Evolutionary conservation across 306 rosid species (phyloP), one percentile per base, ranked within the genome.

Genomic region (Phaseolus lunatus): DNA sequence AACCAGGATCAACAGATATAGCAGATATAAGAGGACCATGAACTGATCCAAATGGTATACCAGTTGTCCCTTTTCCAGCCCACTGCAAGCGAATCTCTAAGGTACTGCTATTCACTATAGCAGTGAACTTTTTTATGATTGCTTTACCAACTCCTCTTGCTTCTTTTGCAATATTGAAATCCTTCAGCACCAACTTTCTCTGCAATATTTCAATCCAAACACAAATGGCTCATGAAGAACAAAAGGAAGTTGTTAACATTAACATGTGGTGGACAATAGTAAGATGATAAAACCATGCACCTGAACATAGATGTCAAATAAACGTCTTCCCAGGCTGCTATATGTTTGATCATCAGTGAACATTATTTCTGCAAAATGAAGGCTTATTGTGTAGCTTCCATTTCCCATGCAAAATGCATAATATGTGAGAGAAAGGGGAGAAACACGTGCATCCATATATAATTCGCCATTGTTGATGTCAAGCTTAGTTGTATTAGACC

Each of bases 1-100:
- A 9, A 89, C 93, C 81, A 67, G 89, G 75, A 45, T 77, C 68
- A 22, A 87, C 80, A 10, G 90, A 87, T 48, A 91, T 91, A 43
- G 93, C 96, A 2, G 93, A 91, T 54, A 91, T 72, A 48, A 91
- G 97, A 80, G 97, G 97, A 52, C 97, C 97, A 84, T 89, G 72
- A 2, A 83, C 87, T 65, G 91, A 90, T 53, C 56, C 73, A 29
- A 35, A 61, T 5, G 94, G 97, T 9, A 91, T 73, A 26, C 18
- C 80, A 29, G 84, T 84, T 14, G 96, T 91, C 20, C 96, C 96
- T 73, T 89, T 91, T 74, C 96, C 96, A 0, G 90, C 89, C 96
- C 96, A 91, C 23, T 79, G 56, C 10, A 91, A 61, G 48, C 78
- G 92, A 22, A 91, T 91, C 84, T 87, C 91, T 70, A 90, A 48